Conservation (phyloP, 2,329 filamentous ascomycete genomes). For the Exophiala aquamarina region DNA sequence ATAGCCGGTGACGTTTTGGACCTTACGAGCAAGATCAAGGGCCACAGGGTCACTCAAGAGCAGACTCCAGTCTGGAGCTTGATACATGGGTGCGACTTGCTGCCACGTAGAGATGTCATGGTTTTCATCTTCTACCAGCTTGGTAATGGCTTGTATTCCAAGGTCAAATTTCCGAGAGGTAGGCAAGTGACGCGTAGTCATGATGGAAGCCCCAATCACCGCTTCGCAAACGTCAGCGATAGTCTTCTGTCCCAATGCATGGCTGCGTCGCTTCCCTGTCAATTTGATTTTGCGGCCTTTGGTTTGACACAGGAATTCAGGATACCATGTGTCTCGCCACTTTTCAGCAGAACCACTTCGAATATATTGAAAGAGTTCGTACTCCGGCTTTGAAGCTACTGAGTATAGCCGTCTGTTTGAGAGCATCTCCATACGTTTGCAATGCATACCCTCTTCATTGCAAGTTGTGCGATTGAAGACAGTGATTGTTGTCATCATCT, state of each 20-base stretch:
- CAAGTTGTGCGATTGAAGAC: slow-evolving; percentile 75
- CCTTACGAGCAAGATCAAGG: slow-evolving; percentile 63
- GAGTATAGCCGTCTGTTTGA: slow-evolving; percentile 90
- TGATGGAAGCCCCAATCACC: slow-evolving; percentile 80
- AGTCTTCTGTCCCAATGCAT: slow-evolving; percentile 79
- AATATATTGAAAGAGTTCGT: slow-evolving; percentile 69
- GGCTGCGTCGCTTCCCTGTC: slow-evolving; percentile 44
- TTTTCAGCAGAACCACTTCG: slow-evolving; percentile 70
- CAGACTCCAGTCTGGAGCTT: slow-evolving; percentile 19
- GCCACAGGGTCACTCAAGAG: slow-evolving; percentile 60
- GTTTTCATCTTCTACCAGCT: slow-evolving; percentile 65
- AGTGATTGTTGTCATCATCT: slow-evolving; percentile 91
- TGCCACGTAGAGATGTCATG: slow-evolving; percentile 69
- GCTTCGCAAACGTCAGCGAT: slow-evolving; percentile 95
- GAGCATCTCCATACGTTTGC: slow-evolving; percentile 84
- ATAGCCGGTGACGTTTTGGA: slow-evolving; percentile 62
- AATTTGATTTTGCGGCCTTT: slow-evolving; percentile 63
- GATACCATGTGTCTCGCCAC: slow-evolving; percentile 77
- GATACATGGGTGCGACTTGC: slow-evolving; percentile 62
- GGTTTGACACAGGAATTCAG: slow-evolving; percentile 70
- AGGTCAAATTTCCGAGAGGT: slow-evolving; percentile 53
- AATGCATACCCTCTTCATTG: slow-evolving; percentile 82
- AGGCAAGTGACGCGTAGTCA: slow-evolving; percentile 48
- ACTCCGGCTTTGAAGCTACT: slow-evolving; percentile 65
- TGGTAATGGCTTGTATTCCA: slow-evolving; percentile 58